phyloP scores from a whole-genome alignment of 352 stramenopile species.

The Elongisporangium prolatum region DNA sequence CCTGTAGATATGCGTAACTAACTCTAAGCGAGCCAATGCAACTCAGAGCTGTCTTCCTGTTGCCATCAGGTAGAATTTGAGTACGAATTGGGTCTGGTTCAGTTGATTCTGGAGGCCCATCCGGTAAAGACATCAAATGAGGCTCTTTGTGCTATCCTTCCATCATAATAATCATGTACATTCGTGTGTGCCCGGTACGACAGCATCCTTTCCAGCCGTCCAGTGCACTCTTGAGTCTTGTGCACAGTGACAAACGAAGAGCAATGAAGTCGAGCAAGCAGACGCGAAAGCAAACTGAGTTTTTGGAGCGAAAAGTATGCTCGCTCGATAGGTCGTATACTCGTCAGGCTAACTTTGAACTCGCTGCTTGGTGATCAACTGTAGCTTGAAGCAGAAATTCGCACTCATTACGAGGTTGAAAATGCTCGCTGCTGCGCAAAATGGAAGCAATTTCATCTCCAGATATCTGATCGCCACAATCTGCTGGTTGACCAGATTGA shows the following conservation, averaged over 20 bases:
- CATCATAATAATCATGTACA: too few relatives aligned
- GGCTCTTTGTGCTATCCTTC: neutral
- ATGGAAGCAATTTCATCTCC: constrained; percentile 48
- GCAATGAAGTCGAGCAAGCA: constrained; percentile 24
- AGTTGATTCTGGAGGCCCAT: constrained; percentile 43
- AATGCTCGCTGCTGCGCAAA: constrained; percentile 38
- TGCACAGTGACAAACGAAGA: constrained; percentile 28
- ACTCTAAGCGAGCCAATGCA: neutral
- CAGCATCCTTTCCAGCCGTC: constrained; percentile 56
- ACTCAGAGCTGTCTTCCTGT: neutral
- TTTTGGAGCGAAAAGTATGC: constrained; percentile 48
- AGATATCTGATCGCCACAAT: constrained; percentile 14
- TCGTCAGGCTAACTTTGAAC: neutral
- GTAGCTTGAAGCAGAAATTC: constrained; percentile 53
- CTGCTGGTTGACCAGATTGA: constrained; percentile 25
- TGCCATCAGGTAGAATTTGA: neutral
- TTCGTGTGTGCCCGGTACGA: too few relatives aligned
- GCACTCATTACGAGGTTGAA: constrained; percentile 51
- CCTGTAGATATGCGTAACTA: neutral
- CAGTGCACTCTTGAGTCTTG: constrained; percentile 34
- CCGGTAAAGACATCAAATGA: constrained; percentile 18
- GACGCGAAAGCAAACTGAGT: constrained; percentile 30
- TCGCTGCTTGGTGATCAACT: neutral
- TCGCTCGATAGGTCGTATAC: neutral
- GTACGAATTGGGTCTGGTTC: constrained; percentile 16